These are phyloP conservation scores for Yamadazyma dendronema DNA, from an alignment of 1,139 yeast species.

Conservation along the genomic window DNA sequence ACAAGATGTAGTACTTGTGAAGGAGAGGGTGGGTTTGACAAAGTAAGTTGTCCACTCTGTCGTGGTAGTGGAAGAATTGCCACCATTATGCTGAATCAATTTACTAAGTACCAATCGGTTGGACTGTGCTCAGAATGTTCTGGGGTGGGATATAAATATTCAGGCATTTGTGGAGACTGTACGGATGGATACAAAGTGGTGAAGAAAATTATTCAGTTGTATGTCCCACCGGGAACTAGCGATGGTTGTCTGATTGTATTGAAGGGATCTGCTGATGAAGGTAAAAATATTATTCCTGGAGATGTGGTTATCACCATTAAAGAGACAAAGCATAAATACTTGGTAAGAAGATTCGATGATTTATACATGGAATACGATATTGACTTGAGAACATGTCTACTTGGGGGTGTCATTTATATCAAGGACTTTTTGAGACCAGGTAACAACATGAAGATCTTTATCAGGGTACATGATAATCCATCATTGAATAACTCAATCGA, in stretches of 20 bases:
- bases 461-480: slow-evolving; percentile 39
- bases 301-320: slow-evolving; percentile 54
- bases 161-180: slow-evolving; percentile 28
- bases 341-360: slow-evolving; percentile 51
- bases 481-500: slow-evolving; percentile 22
- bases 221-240: slow-evolving; percentile 51
- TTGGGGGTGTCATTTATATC: slow-evolving; percentile 52
- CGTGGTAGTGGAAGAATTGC: slow-evolving; percentile 39
- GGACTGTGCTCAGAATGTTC: slow-evolving; percentile 34
- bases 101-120: slow-evolving; percentile 34
- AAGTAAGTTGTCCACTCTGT: slow-evolving; percentile 34
- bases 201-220: slow-evolving; percentile 50
- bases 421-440: slow-evolving; percentile 45
- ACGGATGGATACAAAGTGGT: slow-evolving; percentile 39
- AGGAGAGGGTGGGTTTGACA: slow-evolving; percentile 40
- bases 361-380: slow-evolving; percentile 45
- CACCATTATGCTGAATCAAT: slow-evolving; percentile 30
- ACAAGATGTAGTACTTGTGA: slow-evolving; percentile 33
- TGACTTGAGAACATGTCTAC: slow-evolving; percentile 51
- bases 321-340: slow-evolving; percentile 34
- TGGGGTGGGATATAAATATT: slow-evolving; percentile 30
- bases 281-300: slow-evolving; percentile 58
- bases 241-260: slow-evolving; percentile 52
- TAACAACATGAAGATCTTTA: slow-evolving; percentile 35
- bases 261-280: slow-evolving; percentile 64